Conservation (phyloP, 1,284 basidiomycete species). For the Taiwanofungus camphoratus region DNA sequence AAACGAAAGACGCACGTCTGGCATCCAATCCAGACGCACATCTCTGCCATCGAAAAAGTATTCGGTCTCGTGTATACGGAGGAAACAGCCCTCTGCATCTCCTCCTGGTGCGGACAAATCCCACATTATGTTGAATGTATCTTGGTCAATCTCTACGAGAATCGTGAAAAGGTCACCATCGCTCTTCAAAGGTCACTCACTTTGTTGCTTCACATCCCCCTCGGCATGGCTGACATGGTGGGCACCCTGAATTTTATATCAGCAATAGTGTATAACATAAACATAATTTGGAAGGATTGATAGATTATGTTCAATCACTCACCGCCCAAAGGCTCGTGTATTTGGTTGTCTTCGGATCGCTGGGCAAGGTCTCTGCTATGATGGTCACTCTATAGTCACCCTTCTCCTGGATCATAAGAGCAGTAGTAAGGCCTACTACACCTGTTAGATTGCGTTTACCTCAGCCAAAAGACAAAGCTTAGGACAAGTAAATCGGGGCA, state of each 20-base stretch:
- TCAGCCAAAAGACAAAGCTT: neutral
- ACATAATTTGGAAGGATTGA: neutral
- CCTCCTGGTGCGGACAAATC: slow-evolving; percentile 52
- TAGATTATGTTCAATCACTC: slow-evolving; percentile 23
- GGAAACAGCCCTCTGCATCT: slow-evolving; percentile 50
- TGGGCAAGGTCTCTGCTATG: slow-evolving; percentile 60
- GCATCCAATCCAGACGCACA: slow-evolving; percentile 48
- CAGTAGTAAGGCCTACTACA: slow-evolving; percentile 69
- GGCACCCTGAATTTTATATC: slow-evolving; percentile 41
- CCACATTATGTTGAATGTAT: slow-evolving; percentile 72
- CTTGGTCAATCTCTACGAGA: slow-evolving; percentile 54
- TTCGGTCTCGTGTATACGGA: slow-evolving; percentile 55
- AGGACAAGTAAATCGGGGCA: neutral
- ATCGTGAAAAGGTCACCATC: neutral
- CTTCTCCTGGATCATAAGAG: slow-evolving; percentile 55
- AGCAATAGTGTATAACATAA: neutral
- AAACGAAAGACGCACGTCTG: slow-evolving; percentile 41
- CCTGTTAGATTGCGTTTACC: slow-evolving; percentile 34
- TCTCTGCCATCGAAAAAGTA: slow-evolving; percentile 46
- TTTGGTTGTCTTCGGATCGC: slow-evolving; percentile 57
- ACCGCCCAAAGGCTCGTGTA: slow-evolving; percentile 81
- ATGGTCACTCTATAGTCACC: slow-evolving; percentile 55
- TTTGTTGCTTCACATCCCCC: slow-evolving; percentile 42
- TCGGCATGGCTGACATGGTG: slow-evolving; percentile 60
- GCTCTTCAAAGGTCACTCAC: slow-evolving; percentile 28